phyloP scores from a whole-genome alignment of 148 eudicot species.

The Drosera capensis region DNA sequence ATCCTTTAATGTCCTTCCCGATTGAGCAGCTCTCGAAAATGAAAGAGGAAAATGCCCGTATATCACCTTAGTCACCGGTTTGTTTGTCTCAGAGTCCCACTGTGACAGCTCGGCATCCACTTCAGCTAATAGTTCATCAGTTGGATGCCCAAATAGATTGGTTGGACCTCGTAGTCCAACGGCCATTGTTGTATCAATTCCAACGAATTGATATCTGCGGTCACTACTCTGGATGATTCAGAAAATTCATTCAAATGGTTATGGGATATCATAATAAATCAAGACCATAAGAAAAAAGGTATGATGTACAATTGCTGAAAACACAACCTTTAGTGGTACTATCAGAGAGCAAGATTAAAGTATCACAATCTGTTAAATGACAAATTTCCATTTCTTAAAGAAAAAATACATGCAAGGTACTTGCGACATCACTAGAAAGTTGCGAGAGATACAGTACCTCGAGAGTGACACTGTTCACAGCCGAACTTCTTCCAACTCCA shows the following conservation, averaged over 20 bases:
- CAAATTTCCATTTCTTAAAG: background rate
- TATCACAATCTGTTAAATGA: too few relatives aligned
- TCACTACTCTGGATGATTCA: slow-evolving; percentile 46
- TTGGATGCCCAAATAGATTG: slow-evolving; percentile 87
- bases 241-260: background rate
- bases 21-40: slow-evolving; percentile 51
- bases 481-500: slow-evolving; percentile 41
- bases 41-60: slow-evolving; percentile 96
- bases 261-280: slow-evolving; percentile 4
- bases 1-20: slow-evolving; percentile 60
- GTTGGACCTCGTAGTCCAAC: slow-evolving; percentile 87
- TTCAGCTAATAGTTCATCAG: slow-evolving; percentile 47
- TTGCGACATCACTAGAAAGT: too few relatives aligned
- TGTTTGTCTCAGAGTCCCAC: slow-evolving; percentile 41
- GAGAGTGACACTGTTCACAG: slow-evolving; percentile 65
- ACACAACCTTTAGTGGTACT: too few relatives aligned
- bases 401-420: background rate
- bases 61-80: slow-evolving; percentile 49
- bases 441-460: slow-evolving; percentile 45
- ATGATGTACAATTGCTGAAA: too few relatives aligned
- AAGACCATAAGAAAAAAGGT: slow-evolving; percentile 2
- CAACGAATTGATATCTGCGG: slow-evolving; percentile 72
- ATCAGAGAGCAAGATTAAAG: too few relatives aligned
- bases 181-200: slow-evolving; percentile 74
- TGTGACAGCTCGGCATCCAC: slow-evolving; percentile 63